Percentiles rank a stretch among this genome's conserved stretches.
phyloP scores from a whole-genome alignment of 2,329 filamentous ascomycete genomes.

The Fusarium verticillioides region DNA sequence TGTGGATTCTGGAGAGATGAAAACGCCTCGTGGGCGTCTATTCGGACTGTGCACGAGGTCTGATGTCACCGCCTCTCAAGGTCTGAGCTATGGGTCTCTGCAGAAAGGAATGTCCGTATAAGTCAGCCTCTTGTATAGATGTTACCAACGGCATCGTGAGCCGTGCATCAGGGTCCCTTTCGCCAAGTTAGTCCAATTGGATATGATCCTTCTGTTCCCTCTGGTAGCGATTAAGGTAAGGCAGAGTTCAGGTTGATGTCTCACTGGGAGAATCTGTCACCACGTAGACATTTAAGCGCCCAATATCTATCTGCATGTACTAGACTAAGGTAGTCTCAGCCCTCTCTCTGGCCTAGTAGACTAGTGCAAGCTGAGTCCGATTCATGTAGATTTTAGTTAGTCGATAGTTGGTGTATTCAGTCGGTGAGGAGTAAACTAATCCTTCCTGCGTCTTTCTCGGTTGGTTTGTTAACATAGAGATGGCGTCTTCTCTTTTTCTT shows the following conservation, averaged over 20 bases:
- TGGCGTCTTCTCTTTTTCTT: constrained; percentile 4
- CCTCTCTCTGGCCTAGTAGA: background rate
- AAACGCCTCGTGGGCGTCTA: constrained; percentile 25
- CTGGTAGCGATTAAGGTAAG: background rate
- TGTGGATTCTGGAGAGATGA: background rate
- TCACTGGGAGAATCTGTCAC: background rate
- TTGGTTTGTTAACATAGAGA: background rate
- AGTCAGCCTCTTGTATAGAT: constrained; percentile 3
- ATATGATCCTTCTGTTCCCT: background rate
- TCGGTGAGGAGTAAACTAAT: constrained; percentile 9
- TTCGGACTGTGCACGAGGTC: background rate
- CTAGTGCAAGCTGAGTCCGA: constrained; percentile 4
- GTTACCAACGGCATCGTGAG: background rate
- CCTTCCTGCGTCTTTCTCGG: background rate
- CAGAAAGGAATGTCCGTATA: background rate
- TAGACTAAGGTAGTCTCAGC: constrained; percentile 6
- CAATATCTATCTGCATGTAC: background rate
- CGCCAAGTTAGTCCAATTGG: background rate
- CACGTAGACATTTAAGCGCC: constrained; percentile 16
- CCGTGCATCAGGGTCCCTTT: background rate
- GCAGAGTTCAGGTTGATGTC: constrained; percentile 3
- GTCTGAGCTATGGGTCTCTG: background rate
- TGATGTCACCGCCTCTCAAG: constrained; percentile 3
- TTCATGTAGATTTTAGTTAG: background rate
- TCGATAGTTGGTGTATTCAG: background rate